Base-by-base conservation (phyloP, 139 green algal species). In the Chara braunii region DNA sequence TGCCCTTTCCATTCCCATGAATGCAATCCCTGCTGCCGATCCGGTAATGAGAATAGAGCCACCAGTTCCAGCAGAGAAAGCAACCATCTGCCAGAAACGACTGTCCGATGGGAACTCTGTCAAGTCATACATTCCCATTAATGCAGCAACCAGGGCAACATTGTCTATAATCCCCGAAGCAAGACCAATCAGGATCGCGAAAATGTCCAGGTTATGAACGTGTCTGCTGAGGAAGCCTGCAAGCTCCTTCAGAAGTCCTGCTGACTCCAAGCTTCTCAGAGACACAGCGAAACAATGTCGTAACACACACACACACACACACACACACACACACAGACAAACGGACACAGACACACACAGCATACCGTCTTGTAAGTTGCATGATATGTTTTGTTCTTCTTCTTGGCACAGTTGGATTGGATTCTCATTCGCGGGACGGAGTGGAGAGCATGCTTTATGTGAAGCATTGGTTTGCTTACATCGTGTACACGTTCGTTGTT, bases 71-170 rank as follows among this genome's bases (percentile, higher is more conserved):
- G 84, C 84, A 48, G 67, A 85, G 61, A 80, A 87, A 8, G 82
- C 81, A 4, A 86, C 85, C 18, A 85, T 63, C 74, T 87, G 81
- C 80, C 79, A 87, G 30, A 88, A 55, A 32, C 68, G 48, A 12
- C 34, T 54, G 62, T 85, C 82, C 3, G 37, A 12, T 3, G 75
- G 62, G 18, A 72, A 72, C 55, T 67, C n/a, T n/a, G n/a, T n/a
- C n/a, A n/a, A n/a, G n/a, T n/a, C 75, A 50, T 88, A 88, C 84
- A 90, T 88, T 45, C 81, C 84, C 77, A 87, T 86, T 3, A 84
- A 85, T n/a, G 81, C 84, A 0, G 84, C 84, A 24, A 90, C 84
- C 31, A 89, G 81, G 1, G 83, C 81, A 51, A 89, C 84, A 66
- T 90, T 90, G 72, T 90, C 84, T 32, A 90, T 84, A 4, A 90